phyloP scores from a whole-genome alignment of 2,329 filamentous ascomycete species.

The Botrytis byssoidea region DNA sequence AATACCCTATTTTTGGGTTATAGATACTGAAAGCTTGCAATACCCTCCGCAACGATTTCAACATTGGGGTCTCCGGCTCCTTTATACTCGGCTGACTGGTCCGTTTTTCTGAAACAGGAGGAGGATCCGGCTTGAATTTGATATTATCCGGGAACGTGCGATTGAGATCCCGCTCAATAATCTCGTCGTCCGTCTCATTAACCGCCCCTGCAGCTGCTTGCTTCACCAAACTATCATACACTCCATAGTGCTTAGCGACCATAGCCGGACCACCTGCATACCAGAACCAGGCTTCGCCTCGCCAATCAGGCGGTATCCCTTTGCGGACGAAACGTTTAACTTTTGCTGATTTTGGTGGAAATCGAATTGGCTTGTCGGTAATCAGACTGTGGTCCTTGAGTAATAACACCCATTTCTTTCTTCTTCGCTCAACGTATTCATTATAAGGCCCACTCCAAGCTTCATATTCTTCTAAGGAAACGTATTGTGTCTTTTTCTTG shows the following conservation, averaged over 20 bases:
- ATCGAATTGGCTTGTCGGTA: constrained; percentile 69
- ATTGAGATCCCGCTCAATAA: constrained; percentile 91
- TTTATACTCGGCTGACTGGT: constrained; percentile 33
- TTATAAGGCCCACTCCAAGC: constrained; percentile 75
- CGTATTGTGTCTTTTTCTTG: constrained; percentile 79
- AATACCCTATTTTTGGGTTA: constrained; percentile 90
- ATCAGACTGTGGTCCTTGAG: constrained; percentile 74
- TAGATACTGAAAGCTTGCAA: constrained; percentile 87
- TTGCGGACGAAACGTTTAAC: constrained; percentile 89
- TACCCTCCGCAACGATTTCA: constrained; percentile 78
- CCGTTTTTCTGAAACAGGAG: constrained; percentile 36
- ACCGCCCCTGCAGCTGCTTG: constrained; percentile 60
- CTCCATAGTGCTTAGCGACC: constrained; percentile 69
- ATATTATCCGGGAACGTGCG: constrained; percentile 94
- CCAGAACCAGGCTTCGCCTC: constrained; percentile 96
- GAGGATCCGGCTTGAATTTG: constrained; percentile 68
- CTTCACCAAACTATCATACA: constrained; percentile 69
- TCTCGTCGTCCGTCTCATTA: constrained; percentile 75
- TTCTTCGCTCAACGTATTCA: constrained; percentile 69
- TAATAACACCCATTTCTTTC: constrained; percentile 77
- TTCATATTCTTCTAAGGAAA: constrained; percentile 76
- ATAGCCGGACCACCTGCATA: constrained; percentile 86
- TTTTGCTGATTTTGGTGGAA: constrained; percentile 77
- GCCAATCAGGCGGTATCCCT: constrained; percentile 89
- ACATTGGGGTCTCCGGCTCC: constrained; percentile 67